phyloP scores from a whole-genome alignment of 345 rosid species.

The Linum trigynum region DNA sequence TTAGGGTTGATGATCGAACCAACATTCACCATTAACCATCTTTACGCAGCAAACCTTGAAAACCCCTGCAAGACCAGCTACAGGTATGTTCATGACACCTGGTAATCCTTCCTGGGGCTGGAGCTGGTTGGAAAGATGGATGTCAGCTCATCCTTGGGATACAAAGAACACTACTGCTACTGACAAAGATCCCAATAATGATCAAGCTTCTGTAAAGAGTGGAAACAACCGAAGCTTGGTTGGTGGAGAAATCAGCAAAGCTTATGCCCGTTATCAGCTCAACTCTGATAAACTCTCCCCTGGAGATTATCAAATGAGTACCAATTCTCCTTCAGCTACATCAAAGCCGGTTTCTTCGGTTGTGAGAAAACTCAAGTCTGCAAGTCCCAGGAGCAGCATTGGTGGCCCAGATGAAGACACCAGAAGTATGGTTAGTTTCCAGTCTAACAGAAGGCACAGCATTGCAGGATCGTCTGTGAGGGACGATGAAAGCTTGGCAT shows the following conservation, averaged over 20 bases:
- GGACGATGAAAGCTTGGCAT: slow-evolving; percentile 34
- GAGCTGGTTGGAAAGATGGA: slow-evolving; percentile 99
- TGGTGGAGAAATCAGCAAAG: slow-evolving; percentile 55
- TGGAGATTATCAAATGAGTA: slow-evolving; percentile 41
- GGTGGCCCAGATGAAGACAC: slow-evolving; percentile 52
- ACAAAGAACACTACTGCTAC: slow-evolving; percentile 26
- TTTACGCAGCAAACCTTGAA: slow-evolving; percentile 68
- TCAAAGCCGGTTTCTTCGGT: slow-evolving; percentile 35
- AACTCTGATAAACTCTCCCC: slow-evolving; percentile 58
- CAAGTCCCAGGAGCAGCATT: slow-evolving; percentile 37
- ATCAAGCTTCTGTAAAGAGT: slow-evolving; percentile 42
- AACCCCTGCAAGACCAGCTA: slow-evolving; percentile 49
- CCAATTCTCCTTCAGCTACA: slow-evolving; percentile 54
- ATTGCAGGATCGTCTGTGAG: background rate
- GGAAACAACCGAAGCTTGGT: slow-evolving; percentile 22
- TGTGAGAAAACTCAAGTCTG: slow-evolving; percentile 51
- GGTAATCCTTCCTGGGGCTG: slow-evolving; percentile 94
- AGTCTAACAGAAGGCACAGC: slow-evolving; percentile 52
- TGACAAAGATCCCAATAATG: slow-evolving; percentile 54
- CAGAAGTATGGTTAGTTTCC: slow-evolving; percentile 55
- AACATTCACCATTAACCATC: background rate
- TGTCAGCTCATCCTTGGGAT: slow-evolving; percentile 86
- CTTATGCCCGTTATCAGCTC: slow-evolving; percentile 55
- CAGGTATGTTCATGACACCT: slow-evolving; percentile 71
- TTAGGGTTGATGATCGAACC: background rate